phyloP scores from a whole-genome alignment of 768 basidiomycete genomes.

The Tephrocybe sp. region DNA sequence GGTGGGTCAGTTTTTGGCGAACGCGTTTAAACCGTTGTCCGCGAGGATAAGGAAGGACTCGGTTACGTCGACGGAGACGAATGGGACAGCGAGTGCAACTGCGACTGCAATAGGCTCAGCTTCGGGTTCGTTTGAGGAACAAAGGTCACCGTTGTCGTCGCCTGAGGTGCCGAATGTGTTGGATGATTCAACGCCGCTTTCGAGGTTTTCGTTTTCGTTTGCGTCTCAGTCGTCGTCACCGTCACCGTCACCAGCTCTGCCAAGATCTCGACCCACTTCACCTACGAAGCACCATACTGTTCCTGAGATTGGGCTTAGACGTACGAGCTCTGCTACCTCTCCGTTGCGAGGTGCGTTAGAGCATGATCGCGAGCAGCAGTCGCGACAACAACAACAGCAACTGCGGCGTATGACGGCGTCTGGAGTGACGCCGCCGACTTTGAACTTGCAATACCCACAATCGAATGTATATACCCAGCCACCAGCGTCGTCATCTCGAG shows the following conservation, averaged over 20 bases:
- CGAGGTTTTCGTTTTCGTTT: slow-evolving; percentile 19
- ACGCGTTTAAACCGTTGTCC: slow-evolving; percentile 48
- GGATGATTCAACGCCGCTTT: slow-evolving; percentile 19
- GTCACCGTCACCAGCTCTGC: slow-evolving; percentile 21
- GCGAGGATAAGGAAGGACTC: slow-evolving; percentile 35
- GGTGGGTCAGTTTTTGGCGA: slow-evolving; percentile 51
- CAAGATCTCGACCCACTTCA: slow-evolving; percentile 15
- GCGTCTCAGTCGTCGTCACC: slow-evolving; percentile 8
- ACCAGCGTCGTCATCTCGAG: slow-evolving; percentile 22
- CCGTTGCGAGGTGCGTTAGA: no score
- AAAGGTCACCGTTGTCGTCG: slow-evolving; percentile 20
- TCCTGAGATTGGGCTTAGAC: slow-evolving; percentile 3
- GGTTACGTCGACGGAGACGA: slow-evolving; percentile 26
- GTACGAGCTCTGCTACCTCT: slow-evolving; percentile 1
- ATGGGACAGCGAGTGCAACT: slow-evolving; percentile 15
- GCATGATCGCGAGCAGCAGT: no score
- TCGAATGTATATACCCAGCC: slow-evolving; percentile 4
- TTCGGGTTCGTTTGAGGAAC: not conserved
- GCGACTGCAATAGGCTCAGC: no score
- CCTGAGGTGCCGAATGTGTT: slow-evolving; percentile 13
- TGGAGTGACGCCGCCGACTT: slow-evolving; percentile 1
- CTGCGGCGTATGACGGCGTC: slow-evolving; percentile 17
- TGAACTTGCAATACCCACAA: slow-evolving; percentile 7
- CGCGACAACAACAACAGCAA: not conserved
- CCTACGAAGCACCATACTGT: slow-evolving; percentile 11